Evolutionary conservation across 2,329 filamentous ascomycete species (phyloP), one percentile per base, ranked within the genome.

Genomic region (Aphanoascus verrucosus): DNA sequence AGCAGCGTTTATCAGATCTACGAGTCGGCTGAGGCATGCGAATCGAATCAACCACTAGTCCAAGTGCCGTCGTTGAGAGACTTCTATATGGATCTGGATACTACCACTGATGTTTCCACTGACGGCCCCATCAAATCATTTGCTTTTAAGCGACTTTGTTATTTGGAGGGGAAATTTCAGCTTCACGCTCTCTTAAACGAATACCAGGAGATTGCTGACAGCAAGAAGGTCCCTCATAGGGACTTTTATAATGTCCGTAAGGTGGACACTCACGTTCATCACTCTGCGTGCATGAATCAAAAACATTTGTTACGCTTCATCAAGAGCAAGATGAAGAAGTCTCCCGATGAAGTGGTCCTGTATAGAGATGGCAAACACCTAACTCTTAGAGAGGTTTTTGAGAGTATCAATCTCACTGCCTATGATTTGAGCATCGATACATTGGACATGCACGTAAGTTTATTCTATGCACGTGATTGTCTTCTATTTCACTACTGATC

Each of bases 271-370:
- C 93, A 98, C 77, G 93, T 98, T 62, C 93, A 98, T 67, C 93
- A 98, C 69, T 98, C 93, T 14, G 93, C 93, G 20, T 98, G 93
- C 68, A 98, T 98, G 93, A 98, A 98, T 66, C 93, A 98, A 70
- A 98, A 98, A 72, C 93, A 98, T 77, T 74, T 98, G 54, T 75
- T 98, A 56, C 88, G 93, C 52, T 98, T 98, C 71, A 98, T 98
- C 75, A 98, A 98, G 72, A 95, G 89, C 72, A 98, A 98, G 73
- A 96, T 98, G 88, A 97, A 96, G 79, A 98, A 95, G 70, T 93
- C 81, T 15, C 89, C 90, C 0, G 87, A 97, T 63, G 93, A 98
- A 72, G 82, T 93, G 32, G 93, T 98, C 5, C 79, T 98, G 43
- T 94, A 83, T 69, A 81, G 93, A 65, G 93, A 98, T 68, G 91